phyloP scores from a whole-genome alignment of 805 yeast genomes.

The Yamadazyma laniorum region DNA sequence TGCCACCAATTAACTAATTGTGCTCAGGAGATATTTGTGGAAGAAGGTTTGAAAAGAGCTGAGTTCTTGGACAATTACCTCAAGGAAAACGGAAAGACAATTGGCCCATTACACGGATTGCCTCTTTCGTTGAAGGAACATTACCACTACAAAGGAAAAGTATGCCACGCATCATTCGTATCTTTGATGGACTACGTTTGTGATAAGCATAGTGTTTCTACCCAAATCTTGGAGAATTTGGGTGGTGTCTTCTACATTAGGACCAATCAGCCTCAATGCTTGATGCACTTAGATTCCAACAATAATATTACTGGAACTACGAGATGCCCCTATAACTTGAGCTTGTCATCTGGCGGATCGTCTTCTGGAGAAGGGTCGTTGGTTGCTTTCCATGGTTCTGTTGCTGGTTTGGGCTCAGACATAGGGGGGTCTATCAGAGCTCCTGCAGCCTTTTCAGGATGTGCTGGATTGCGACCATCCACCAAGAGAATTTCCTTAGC shows the following conservation, averaged over 20 bases:
- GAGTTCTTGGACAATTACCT: slow-evolving; percentile 51
- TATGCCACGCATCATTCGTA: slow-evolving; percentile 42
- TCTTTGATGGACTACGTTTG: slow-evolving; percentile 31
- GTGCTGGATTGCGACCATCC: slow-evolving; percentile 41
- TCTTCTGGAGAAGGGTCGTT: slow-evolving; percentile 46
- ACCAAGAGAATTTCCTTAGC: slow-evolving; percentile 30
- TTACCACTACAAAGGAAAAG: slow-evolving; percentile 29
- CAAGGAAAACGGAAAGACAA: slow-evolving; percentile 43
- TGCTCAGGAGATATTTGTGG: slow-evolving; percentile 47
- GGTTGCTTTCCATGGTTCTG: slow-evolving; percentile 40
- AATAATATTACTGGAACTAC: slow-evolving; percentile 39
- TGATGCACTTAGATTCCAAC: slow-evolving; percentile 43
- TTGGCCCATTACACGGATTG: slow-evolving; percentile 66
- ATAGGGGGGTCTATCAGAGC: slow-evolving; percentile 45
- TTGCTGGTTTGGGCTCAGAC: slow-evolving; percentile 42
- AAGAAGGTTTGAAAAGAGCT: slow-evolving; percentile 59
- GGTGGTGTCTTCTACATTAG: slow-evolving; percentile 44
- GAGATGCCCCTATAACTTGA: slow-evolving; percentile 35
- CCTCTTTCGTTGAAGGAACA: slow-evolving; percentile 62
- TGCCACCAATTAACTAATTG: slow-evolving; percentile 46
- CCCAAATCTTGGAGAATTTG: slow-evolving; percentile 34
- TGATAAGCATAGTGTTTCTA: slow-evolving; percentile 27
- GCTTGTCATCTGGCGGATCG: slow-evolving; percentile 43
- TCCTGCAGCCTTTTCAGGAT: slow-evolving; percentile 43
- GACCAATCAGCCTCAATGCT: slow-evolving; percentile 43